Evolutionary conservation across 192 early-diverging fungal species (phyloP), one percentile per base, ranked within the genome.

Genomic region (Podila epigama): DNA sequence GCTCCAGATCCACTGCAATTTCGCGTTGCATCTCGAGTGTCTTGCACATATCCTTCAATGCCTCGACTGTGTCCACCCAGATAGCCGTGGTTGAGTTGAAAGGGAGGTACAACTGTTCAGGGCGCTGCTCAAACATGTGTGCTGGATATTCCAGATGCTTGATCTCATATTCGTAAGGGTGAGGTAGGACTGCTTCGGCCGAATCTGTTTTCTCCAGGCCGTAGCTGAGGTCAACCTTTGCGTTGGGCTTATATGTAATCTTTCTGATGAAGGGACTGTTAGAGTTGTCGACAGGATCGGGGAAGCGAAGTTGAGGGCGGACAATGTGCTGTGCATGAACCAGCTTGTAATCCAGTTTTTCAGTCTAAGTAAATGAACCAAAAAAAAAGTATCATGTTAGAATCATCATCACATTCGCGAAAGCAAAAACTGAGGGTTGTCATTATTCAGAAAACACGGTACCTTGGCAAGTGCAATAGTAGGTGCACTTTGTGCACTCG

Each of bases 81-180:
- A 79, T 90, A 37, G 87, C 91, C 51, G 92, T 79, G 7, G 95
- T 95, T 0, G 55, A 41, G 29, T 95, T 91, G 60, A 97, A 87
- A 2, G 85, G 72, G 1, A 32, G 28, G 34, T 89, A 93, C 20
- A 84, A 68, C 7, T 87, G 85, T 40, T 84, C 80, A 1, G 87
- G 77, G 32, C 66, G 60, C 9, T 66, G 65, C 11, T 84, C 63
- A 51, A 96, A 95, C 67, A 97, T 84, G 42, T 81, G 81, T 10
- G 61, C 33, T 5, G 98, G 94, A 63, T 91, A 91, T n/a, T 90
- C 82, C 34, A 94, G 68, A 70, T 94, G 78, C 37, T 80, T 80
- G 69, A 98, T 97, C 82, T 98, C 97, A 69, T 92, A 91, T 58
- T 90, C 86, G 72, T 98, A 98, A 35, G 98, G 96, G 71, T 99